phyloP scores from a whole-genome alignment of 805 yeast genomes.

The Kodamaea leandrae region DNA sequence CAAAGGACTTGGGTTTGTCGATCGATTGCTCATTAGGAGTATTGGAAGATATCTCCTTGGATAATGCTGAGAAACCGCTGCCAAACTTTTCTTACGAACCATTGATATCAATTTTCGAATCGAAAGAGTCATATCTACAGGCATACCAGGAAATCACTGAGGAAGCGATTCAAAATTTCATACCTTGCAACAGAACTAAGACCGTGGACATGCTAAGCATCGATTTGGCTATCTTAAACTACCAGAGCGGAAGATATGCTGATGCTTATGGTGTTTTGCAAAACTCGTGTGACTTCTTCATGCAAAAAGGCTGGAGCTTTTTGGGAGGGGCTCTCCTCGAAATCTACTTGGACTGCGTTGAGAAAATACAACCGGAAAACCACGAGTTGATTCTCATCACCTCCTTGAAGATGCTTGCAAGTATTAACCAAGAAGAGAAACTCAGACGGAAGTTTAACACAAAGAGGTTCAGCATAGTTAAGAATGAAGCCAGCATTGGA shows the following conservation, averaged over 20 bases:
- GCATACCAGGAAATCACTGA: constrained; percentile 54
- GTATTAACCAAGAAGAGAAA: constrained; percentile 19
- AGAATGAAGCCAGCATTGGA: constrained; percentile 16
- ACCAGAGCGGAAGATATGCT: constrained; percentile 52
- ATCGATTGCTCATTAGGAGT: constrained; percentile 19
- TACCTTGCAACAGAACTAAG: constrained; percentile 52
- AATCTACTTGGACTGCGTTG: constrained; percentile 67
- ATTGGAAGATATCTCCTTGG: constrained; percentile 23
- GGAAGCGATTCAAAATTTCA: constrained; percentile 51
- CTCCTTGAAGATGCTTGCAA: constrained; percentile 40
- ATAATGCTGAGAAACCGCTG: constrained; percentile 6
- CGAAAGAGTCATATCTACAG: constrained; percentile 20
- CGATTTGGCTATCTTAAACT: constrained; percentile 73
- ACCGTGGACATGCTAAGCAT: constrained; percentile 71
- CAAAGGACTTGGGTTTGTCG: constrained; percentile 17
- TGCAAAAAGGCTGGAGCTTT: constrained; percentile 68
- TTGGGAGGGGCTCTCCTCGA: constrained; percentile 67
- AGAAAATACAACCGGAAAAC: constrained; percentile 30
- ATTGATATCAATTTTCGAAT: constrained; percentile 13
- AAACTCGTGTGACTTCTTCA: constrained; percentile 67
- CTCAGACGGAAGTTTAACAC: constrained; percentile 20
- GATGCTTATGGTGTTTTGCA: constrained; percentile 63
- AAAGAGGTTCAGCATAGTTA: constrained; percentile 26
- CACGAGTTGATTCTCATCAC: constrained; percentile 33
- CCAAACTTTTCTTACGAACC: constrained; percentile 15